phyloP scores from a whole-genome alignment of 83 land plant species.

The Picea abies region DNA sequence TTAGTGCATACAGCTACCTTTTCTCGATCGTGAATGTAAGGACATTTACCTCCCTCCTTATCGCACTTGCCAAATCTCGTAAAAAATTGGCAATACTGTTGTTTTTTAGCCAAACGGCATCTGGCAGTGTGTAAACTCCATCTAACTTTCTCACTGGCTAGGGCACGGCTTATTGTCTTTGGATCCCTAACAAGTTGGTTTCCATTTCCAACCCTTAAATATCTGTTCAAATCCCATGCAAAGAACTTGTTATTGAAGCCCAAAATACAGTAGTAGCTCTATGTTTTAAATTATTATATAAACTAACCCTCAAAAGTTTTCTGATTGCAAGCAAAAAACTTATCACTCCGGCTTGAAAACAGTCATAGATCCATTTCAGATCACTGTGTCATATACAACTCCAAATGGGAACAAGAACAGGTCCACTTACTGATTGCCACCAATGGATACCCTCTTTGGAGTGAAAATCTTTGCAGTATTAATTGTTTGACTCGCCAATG shows the following conservation, averaged over 20 bases:
- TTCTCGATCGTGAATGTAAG: slow-evolving; percentile 91
- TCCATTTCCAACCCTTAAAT: slow-evolving; percentile 90
- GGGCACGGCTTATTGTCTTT: slow-evolving; percentile 74
- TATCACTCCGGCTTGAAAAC: background rate
- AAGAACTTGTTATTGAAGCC: background rate
- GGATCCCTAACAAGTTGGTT: slow-evolving; percentile 95
- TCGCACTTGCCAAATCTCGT: slow-evolving; percentile 96
- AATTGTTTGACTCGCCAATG: slow-evolving; percentile 13
- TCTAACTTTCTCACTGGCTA: slow-evolving; percentile 95
- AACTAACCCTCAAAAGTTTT: background rate
- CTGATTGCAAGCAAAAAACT: background rate
- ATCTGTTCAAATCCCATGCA: slow-evolving; percentile 42
- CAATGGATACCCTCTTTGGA: slow-evolving; percentile 70
- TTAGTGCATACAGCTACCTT: slow-evolving; percentile 96
- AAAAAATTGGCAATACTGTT: slow-evolving; percentile 87
- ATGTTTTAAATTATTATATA: background rate
- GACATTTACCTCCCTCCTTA: slow-evolving; percentile 88
- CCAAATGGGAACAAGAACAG: slow-evolving; percentile 3
- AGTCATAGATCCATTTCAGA: background rate
- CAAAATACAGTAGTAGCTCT: background rate
- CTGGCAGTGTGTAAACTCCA: slow-evolving; percentile 97
- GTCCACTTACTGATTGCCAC: slow-evolving; percentile 83
- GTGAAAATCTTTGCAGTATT: slow-evolving; percentile 37
- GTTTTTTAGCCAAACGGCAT: slow-evolving; percentile 67
- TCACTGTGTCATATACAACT: background rate